phyloP scores from a whole-genome alignment of 306 rosid genomes.

The Cucurbita moschata region DNA sequence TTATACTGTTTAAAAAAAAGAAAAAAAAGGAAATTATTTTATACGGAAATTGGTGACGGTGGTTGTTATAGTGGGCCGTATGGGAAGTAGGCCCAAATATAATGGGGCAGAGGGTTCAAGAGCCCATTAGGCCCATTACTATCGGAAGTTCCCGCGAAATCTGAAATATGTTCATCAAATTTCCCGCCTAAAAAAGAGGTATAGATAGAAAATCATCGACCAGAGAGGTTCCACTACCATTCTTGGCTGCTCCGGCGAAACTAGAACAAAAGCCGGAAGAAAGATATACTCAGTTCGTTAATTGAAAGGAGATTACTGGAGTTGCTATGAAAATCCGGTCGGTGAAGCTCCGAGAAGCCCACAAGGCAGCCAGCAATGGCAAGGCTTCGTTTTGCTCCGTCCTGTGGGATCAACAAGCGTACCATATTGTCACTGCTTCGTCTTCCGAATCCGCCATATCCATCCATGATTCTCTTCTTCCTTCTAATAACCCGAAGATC shows the following conservation, averaged over 20 bases:
- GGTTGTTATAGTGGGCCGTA: neutral
- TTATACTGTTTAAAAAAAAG: too few relatives aligned
- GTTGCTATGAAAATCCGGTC: constrained; percentile 62
- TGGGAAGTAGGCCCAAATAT: neutral
- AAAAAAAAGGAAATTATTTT: neutral
- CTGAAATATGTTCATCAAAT: neutral
- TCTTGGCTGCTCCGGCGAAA: neutral
- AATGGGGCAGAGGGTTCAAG: neutral
- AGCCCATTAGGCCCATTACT: neutral
- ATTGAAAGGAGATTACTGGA: neutral
- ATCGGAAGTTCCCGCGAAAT: constrained; percentile 21
- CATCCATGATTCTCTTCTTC: constrained; percentile 60
- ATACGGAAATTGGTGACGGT: neutral
- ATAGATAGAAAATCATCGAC: neutral
- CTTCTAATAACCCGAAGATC: constrained; percentile 42
- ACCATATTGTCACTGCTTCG: constrained; percentile 59
- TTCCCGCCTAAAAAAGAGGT: constrained; percentile 24
- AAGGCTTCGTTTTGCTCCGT: constrained; percentile 66
- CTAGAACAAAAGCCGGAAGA: neutral
- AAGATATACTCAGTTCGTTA: neutral
- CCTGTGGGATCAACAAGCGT: constrained; percentile 73
- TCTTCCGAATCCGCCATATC: constrained; percentile 50
- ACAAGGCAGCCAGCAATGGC: constrained; percentile 32
- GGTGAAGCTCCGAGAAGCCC: constrained; percentile 79
- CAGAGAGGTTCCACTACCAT: neutral